These are phyloP conservation scores for Dothistroma pini DNA, from an alignment of 2,329 filamentous ascomycete species.

Conservation along the genomic window DNA sequence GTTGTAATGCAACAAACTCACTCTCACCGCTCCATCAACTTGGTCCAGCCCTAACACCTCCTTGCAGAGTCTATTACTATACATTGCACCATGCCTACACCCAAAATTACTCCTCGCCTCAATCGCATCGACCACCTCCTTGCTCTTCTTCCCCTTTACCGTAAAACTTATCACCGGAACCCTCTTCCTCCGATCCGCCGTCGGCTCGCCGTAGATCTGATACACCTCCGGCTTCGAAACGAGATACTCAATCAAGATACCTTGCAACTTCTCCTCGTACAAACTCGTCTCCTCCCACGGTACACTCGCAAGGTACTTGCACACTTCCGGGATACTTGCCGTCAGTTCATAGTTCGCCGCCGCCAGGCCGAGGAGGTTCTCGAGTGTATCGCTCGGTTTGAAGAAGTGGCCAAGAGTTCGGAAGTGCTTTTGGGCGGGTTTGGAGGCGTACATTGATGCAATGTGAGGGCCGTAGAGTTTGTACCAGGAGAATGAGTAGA, in stretches of 20 bases:
- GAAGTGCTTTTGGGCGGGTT: conserved; percentile 54
- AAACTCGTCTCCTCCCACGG: conserved; percentile 52
- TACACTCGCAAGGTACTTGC: conserved; percentile 49
- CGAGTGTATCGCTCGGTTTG: conserved; percentile 55
- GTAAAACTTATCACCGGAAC: conserved; percentile 67
- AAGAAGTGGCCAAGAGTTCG: conserved; percentile 64
- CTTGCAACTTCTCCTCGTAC: conserved; percentile 61
- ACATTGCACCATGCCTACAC: conserved; percentile 66
- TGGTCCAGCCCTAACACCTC: conserved; percentile 55
- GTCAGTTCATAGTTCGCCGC: conserved; percentile 68
- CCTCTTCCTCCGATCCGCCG: conserved; percentile 46
- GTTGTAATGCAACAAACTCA: conserved; percentile 73
- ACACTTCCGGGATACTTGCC: conserved; percentile 58
- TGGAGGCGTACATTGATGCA: conserved; percentile 64
- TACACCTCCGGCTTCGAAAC: conserved; percentile 47
- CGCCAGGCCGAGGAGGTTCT: conserved; percentile 65
- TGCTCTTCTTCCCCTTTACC: conserved; percentile 55
- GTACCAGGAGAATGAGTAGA: conserved; percentile 79
- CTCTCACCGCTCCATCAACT: conserved; percentile 61
- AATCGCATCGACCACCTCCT: conserved; percentile 58
- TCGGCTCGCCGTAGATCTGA: conserved; percentile 57
- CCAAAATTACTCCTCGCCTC: conserved; percentile 58
- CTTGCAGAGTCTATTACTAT: conserved; percentile 60
- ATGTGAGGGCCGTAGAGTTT: conserved; percentile 78
- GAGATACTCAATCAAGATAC: conserved; percentile 58